A percentile compares a stretch with the other conserved stretches of the same genome.
Evolutionary conservation across 1,284 basidiomycete species (phyloP).

Genomic region (Ceratobasidium sp.): DNA sequence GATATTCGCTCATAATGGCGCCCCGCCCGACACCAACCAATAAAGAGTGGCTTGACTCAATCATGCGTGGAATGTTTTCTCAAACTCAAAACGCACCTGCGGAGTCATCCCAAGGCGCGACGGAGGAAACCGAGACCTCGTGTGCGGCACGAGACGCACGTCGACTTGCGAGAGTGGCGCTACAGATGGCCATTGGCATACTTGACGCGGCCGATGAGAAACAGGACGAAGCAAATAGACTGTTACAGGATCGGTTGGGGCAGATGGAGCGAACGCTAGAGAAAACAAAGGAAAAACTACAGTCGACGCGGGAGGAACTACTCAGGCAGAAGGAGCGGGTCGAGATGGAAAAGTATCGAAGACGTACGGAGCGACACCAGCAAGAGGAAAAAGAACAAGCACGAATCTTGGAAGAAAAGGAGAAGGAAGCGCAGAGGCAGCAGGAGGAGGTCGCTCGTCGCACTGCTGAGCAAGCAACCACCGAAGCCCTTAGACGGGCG

Average conservation of each 20-base stretch:
- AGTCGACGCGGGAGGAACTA: neutral
- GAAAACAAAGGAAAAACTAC: too few species aligned
- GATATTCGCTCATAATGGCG: too few species aligned
- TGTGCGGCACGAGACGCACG: slow-evolving; percentile 5
- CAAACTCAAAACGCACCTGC: neutral
- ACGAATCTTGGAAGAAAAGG: slow-evolving; percentile 10
- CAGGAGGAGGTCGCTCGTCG: slow-evolving; percentile 7
- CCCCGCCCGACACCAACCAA: too few species aligned
- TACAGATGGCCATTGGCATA: slow-evolving; percentile 34
- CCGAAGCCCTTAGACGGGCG: neutral
- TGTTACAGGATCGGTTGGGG: neutral
- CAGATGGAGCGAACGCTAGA: neutral
- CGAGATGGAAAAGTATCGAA: neutral
- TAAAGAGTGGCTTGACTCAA: too few species aligned
- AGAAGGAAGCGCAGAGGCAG: slow-evolving; percentile 4
- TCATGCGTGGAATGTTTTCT: neutral
- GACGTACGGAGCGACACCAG: neutral
- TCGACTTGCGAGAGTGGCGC: slow-evolving; percentile 10
- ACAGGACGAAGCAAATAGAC: slow-evolving; percentile 2
- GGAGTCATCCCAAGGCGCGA: neutral
- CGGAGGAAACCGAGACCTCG: neutral
- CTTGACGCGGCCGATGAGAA: slow-evolving; percentile 9
- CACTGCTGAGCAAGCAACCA: neutral
- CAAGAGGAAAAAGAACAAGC: slow-evolving; percentile 29
- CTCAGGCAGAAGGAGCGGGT: neutral